Conservation (phyloP, 2,329 filamentous ascomycete species). For the Sporothrix mexicana region DNA sequence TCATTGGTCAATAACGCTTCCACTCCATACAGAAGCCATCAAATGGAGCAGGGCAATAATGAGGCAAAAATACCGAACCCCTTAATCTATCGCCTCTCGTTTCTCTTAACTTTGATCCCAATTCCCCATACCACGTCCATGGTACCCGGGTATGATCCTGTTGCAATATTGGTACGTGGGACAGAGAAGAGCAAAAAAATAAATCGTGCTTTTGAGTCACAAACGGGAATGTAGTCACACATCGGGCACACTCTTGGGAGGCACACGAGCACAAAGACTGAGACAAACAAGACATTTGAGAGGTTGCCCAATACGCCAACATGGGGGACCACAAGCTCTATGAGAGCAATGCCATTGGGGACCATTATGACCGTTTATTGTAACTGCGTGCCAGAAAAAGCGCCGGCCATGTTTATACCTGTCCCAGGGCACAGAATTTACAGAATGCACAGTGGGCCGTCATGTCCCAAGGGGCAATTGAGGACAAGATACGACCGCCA, state of each 20-base stretch:
- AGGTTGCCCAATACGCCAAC: neutral
- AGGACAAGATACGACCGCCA: neutral
- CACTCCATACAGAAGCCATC: neutral
- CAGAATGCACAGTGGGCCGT: neutral
- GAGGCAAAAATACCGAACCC: neutral
- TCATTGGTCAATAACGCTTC: neutral
- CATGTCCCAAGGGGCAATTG: neutral
- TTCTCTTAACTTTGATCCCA: neutral
- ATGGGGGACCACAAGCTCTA: neutral
- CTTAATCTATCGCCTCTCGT: neutral
- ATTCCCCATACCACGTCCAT: slow-evolving; percentile 3
- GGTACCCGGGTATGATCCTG: neutral
- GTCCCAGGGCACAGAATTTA: neutral
- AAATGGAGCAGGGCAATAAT: neutral
- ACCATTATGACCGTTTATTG: neutral
- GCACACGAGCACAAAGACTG: neutral
- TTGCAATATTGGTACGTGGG: slow-evolving; percentile 3
- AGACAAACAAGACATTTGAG: neutral
- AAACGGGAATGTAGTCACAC: neutral
- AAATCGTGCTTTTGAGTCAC: neutral
- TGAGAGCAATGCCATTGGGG: too few relatives aligned
- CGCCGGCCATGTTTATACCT: neutral
- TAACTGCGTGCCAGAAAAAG: neutral
- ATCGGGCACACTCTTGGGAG: neutral
- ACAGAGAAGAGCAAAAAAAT: neutral